Conservation (phyloP, 148 eudicot genomes). For the Vaccinium corymbosum region DNA sequence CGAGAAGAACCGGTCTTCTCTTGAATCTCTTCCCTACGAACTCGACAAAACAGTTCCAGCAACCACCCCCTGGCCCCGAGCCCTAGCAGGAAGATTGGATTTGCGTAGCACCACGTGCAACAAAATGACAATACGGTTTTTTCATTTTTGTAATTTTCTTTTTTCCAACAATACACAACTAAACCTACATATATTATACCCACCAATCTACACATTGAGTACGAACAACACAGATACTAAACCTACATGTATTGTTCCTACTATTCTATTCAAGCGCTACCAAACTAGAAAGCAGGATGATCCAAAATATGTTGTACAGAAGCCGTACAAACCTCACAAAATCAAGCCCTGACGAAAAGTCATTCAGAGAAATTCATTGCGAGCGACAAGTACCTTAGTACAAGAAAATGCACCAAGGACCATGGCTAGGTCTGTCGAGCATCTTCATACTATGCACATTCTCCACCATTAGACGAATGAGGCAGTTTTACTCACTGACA, state of each 20-base stretch:
- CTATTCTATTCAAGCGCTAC: conserved; percentile 21
- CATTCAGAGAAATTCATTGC: conserved; percentile 17
- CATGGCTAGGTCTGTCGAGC: conserved; percentile 6
- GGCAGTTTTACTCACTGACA: conserved; percentile 14
- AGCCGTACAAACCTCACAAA: conserved; percentile 38
- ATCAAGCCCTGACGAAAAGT: conserved; percentile 28
- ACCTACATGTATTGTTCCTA: conserved; percentile 19
- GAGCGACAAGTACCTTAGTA: conserved; percentile 17
- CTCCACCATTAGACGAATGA: background rate
- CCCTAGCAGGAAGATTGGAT: background rate
- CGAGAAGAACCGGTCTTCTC: background rate
- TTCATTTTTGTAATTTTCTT: background rate
- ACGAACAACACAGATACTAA: conserved; percentile 24
- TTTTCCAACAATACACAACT: conserved; percentile 9
- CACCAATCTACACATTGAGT: conserved; percentile 5
- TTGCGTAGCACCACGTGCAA: background rate
- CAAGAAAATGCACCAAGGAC: conserved; percentile 23
- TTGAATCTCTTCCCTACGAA: background rate
- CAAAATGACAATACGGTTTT: background rate
- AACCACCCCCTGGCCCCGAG: background rate
- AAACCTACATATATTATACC: conserved; percentile 3
- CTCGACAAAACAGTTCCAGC: background rate
- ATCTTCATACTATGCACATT: conserved; percentile 15
- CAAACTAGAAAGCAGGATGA: conserved; percentile 23
- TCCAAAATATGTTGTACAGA: conserved; percentile 15